Evolutionary conservation across 305 asterid species (phyloP).

Genomic region (Fraxinus nigra): DNA sequence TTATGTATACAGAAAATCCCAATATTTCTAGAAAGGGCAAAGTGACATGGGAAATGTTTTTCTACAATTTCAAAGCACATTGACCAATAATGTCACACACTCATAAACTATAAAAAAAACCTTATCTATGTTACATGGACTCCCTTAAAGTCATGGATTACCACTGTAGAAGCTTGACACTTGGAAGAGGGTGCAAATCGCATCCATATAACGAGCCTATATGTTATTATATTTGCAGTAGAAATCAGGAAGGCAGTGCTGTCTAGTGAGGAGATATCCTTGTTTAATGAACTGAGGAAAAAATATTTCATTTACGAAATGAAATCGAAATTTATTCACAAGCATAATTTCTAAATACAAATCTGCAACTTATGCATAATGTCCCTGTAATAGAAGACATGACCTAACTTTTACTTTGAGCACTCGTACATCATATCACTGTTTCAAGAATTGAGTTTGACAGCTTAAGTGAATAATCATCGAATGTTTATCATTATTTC

Average conservation of each 20-base stretch:
- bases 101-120: conserved; percentile 3
- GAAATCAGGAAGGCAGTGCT: neutral
- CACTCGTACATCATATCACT: neutral
- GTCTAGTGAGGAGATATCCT: neutral
- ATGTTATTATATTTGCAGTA: neutral
- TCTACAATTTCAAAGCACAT: neutral
- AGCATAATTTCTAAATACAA: neutral
- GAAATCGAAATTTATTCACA: neutral
- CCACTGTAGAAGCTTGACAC: conserved; percentile 1
- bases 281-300: neutral
- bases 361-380: neutral
- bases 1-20: conserved; percentile 3
- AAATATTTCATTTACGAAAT: neutral
- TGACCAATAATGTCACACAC: neutral
- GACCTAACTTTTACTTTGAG: conserved; percentile 1
- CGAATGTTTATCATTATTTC: neutral
- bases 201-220: neutral
- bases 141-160: neutral
- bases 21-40: neutral
- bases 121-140: neutral
- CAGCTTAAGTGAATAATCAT: neutral
- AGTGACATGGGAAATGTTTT: neutral
- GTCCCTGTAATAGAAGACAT: conserved; percentile 14
- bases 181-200: conserved; percentile 4
- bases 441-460: neutral